Evolutionary conservation across 78 protist species (phyloP), one percentile per base, ranked within the genome.

Genomic region (Capsaspora owczarzaki): DNA sequence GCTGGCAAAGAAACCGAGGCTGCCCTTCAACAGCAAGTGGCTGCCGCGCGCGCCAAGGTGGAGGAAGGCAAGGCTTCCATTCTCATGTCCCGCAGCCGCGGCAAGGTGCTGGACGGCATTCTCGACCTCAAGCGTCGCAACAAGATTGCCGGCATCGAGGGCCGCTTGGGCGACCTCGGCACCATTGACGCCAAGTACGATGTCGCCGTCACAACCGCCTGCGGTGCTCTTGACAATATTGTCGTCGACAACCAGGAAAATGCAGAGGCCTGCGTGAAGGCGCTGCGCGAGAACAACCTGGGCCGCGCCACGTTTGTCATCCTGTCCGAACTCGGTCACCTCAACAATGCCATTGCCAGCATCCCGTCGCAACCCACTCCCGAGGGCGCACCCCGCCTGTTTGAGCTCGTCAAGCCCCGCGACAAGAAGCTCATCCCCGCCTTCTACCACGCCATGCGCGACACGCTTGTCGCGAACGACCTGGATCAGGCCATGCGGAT

Each of bases 151-250:
- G 95, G 95, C 31, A 79, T 92, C n/a, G 83, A 83, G 66, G 99
- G 99, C 10, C 82, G 99, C n/a, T 90, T 98, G 42, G 98, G 99
- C 40, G 92, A 93, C 43, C 90, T 98, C 29, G 99, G 99, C 35
- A 23, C 84, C 31, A 97, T 98, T 51, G 94, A 90, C 31, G 88
- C 8, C 49, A 47, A 80, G 82, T 97, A 91, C 78, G 98, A 95
- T 74, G 92, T 96, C 3, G 99, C 99, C 38, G 87, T 94, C 41
- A 87, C 95, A 19, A 94, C 98, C 10, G 90, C 94, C 12, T 83
- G 94, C 63, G 81, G 75, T 14, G 81, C 87, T 0, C 81, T 97
- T 41, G 83, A 95, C 75, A 38, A 84, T 61, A 83, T 97, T 44
- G 97, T 98, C 6, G 99, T 97, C 27, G 96, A 96, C n/a, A 89